These are phyloP conservation scores for Rhodomyrtus psidioides DNA, from an alignment of 441 rosid genomes.

Conservation along the genomic window DNA sequence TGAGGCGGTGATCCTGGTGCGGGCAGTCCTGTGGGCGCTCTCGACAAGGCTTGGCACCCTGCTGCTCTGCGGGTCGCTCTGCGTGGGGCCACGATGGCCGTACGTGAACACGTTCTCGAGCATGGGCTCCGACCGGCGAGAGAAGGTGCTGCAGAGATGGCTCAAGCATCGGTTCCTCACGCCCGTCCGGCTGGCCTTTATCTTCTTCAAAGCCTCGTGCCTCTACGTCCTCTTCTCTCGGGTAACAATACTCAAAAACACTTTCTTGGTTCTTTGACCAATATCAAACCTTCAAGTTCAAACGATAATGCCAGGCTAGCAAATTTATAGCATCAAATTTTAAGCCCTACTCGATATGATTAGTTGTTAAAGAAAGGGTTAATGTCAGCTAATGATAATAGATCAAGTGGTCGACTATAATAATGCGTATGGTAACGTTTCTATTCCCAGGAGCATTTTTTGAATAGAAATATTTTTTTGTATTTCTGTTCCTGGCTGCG, in stretches of 20 bases:
- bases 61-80: conserved; percentile 51
- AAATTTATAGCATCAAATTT: background rate
- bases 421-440: background rate
- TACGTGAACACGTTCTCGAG: conserved; percentile 32
- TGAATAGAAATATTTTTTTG: too few relatives aligned
- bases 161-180: conserved; percentile 28
- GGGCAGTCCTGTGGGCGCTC: conserved; percentile 24
- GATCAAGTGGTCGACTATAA: background rate
- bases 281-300: background rate
- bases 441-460: background rate
- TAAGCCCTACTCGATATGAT: background rate
- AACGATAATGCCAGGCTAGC: background rate
- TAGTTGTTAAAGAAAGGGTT: background rate
- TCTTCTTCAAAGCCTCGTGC: conserved; percentile 23
- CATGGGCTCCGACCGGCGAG: conserved; percentile 45
- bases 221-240: conserved; percentile 37
- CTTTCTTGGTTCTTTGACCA: background rate
- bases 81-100: conserved; percentile 49
- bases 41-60: conserved; percentile 65
- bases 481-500: too few relatives aligned
- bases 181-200: conserved; percentile 39
- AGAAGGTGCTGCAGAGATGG: conserved; percentile 44
- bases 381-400: background rate
- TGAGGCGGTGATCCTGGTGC: conserved; percentile 27
- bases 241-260: conserved; percentile 22